A percentile compares a stretch with the other conserved stretches of the same genome.
These are phyloP conservation scores for Zizania palustris DNA, from an alignment of 202 grass and related monocot species.

Conservation along the genomic window DNA sequence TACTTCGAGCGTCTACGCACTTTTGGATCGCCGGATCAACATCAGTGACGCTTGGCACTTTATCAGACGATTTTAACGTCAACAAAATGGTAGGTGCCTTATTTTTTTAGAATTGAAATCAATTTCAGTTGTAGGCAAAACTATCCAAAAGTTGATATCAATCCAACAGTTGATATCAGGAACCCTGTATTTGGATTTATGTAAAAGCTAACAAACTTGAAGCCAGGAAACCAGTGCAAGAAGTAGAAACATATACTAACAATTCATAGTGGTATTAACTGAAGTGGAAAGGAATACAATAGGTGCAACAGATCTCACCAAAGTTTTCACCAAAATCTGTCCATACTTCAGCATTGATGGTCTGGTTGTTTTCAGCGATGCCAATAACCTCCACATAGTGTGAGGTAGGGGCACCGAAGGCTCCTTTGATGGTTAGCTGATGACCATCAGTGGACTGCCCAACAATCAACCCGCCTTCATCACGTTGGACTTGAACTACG, in stretches of 20 bases:
- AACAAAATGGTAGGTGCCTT: neutral
- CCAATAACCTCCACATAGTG: slow-evolving; percentile 80
- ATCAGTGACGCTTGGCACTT: no score
- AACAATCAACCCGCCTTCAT: slow-evolving; percentile 53
- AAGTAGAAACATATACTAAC: slow-evolving; percentile 8
- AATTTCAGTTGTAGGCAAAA: neutral
- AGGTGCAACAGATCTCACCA: slow-evolving; percentile 53
- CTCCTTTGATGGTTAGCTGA: slow-evolving; percentile 67
- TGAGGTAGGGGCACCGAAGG: slow-evolving; percentile 41
- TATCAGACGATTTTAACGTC: no score
- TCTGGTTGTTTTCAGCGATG: slow-evolving; percentile 69
- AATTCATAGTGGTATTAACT: neutral
- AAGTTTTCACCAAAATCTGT: slow-evolving; percentile 81
- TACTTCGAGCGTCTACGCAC: no score
- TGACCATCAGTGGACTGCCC: slow-evolving; percentile 80
- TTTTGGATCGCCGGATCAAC: no score
- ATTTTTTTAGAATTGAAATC: neutral
- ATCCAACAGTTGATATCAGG: neutral
- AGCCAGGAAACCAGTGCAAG: neutral
- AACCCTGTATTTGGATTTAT: slow-evolving; percentile 16
- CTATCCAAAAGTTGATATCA: neutral
- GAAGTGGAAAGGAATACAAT: neutral
- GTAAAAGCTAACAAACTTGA: slow-evolving; percentile 26
- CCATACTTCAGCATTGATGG: slow-evolving; percentile 74
- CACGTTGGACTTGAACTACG: slow-evolving; percentile 66